Base-by-base conservation (phyloP, 495 filamentous ascomycete species). In the Penicillium salamii region DNA sequence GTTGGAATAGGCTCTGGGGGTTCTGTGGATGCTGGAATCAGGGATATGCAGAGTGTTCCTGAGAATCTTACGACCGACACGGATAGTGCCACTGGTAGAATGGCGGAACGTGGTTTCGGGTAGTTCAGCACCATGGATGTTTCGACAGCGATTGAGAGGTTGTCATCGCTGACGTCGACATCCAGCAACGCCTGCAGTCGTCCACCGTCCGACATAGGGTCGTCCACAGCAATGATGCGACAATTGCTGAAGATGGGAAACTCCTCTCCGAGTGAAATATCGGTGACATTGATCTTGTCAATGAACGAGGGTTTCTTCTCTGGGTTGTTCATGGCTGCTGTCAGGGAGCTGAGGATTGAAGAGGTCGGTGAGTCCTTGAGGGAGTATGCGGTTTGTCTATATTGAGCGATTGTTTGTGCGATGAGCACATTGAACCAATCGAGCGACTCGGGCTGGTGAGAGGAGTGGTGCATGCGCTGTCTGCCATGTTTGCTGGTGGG, bases 381-480 rank as follows among this genome's bases (percentile, higher is more conserved):
- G 21, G 88, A 79, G 24, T 80, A 78, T 19, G 93, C 93, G 58
- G 97, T 95, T 50, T 85, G 83, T 41, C 93, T 80, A 61, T 97
- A 91, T 62, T 97, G 95, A 3, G 95, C 92, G 43, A 98, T 91
- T 0, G 95, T 95, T 72, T 98, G 93, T 6, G 93, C 95, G 45
- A 97, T 85, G 47, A 98, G 77, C 19, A 98, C 93, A 67, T 98
- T 98, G 77, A 98, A 97, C 93, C 93, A 98, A 65, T 98, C 93
- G 55, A 98, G 72, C n/a, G 86, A 90, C 69, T 98, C 93, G n/a
- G 93, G 95, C 67, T 96, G 92, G 65, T 98, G 93, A 33, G 87
- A 88, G 49, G 91, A 75, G 46, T 77, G 74, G 34, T 74, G 72
- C 57, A 75, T 69, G 43, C 70, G 57, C 37, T 74, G 69, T 15